Evolutionary conservation across 2,329 filamentous ascomycete genomes (phyloP), one percentile per base, ranked within the genome.

Genomic region (Pestalotiopsis sp.): DNA sequence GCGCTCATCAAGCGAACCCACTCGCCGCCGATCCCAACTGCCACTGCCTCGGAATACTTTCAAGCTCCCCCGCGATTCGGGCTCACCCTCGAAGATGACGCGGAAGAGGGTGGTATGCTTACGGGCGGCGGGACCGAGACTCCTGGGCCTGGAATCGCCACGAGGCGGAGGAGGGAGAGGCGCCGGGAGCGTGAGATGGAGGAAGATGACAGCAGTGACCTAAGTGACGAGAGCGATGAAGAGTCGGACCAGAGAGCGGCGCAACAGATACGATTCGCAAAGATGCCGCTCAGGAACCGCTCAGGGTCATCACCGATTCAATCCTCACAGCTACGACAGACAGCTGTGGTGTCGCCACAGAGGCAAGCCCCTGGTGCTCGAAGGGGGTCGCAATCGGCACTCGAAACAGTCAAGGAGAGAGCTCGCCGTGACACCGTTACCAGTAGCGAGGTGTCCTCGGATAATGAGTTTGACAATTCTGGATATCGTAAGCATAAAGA

Each of bases 181-280:
- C 85, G 89, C 66, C 83, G 91, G 70, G 92, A 95, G 79, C 91
- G 93, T 78, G 88, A 93, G 83, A 92, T 94, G 73, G 93, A 96
- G 75, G 93, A 96, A 75, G 92, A 94, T 68, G 93, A 95, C 76
- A 96, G 93, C 79, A 95, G 92, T 76, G 93, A 95, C 74, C 82
- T 95, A 66, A 94, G 91, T 77, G 93, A 96, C 75, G 92, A 95
- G 73, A 95, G 92, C 74, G 93, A 96, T 65, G 92, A 95, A 27
- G 92, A 94, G 66, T 85, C 88, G 1, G 91, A 93, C 68, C 87
- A 90, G 70, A 80, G 92, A 66, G 92, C 93, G 59, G 92, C 92
- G 2, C 93, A 97, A 78, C 93, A 97, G 79, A 97, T 98, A 78
- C 95, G 95, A 77, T 99, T 99, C 80, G 90, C 92, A 63, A 98